Percentiles rank a stretch among this genome's conserved stretches.
phyloP scores from a whole-genome alignment of 805 yeast genomes.

The Candida pini region DNA sequence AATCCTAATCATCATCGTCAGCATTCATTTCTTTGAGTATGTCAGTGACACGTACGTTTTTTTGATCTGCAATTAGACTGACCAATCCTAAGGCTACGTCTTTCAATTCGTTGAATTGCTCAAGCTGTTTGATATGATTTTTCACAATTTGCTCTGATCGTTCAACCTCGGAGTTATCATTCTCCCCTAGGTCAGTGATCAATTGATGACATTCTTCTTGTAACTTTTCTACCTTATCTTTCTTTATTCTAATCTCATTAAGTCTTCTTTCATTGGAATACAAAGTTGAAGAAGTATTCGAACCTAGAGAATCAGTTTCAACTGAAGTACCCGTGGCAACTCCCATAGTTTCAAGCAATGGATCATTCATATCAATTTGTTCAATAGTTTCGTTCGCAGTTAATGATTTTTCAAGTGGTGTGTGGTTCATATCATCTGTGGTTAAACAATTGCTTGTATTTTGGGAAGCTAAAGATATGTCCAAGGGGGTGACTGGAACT shows the following conservation, averaged over 20 bases:
- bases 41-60: constrained; percentile 39
- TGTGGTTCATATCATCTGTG: too few species aligned
- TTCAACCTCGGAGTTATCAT: constrained; percentile 13
- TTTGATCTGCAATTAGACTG: constrained; percentile 56
- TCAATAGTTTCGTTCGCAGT: too few species aligned
- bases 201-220: constrained; percentile 16
- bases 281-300: background rate
- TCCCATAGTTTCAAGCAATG: too few species aligned
- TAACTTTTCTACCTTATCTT: constrained; percentile 9
- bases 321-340: too few species aligned
- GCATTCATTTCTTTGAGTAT: constrained; percentile 50
- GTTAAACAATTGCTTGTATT: too few species aligned
- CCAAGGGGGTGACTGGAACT: too few species aligned
- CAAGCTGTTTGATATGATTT: constrained; percentile 46
- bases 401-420: too few species aligned
- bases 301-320: too few species aligned
- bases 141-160: constrained; percentile 43
- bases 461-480: too few species aligned
- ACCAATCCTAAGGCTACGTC: constrained; percentile 56
- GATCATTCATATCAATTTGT: too few species aligned
- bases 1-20: constrained; percentile 13
- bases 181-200: constrained; percentile 12
- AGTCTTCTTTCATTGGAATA: background rate
- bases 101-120: constrained; percentile 56
- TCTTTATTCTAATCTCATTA: constrained; percentile 2